Conservation (phyloP, 192 early-diverging fungal species). For the Diversispora eburnea region DNA sequence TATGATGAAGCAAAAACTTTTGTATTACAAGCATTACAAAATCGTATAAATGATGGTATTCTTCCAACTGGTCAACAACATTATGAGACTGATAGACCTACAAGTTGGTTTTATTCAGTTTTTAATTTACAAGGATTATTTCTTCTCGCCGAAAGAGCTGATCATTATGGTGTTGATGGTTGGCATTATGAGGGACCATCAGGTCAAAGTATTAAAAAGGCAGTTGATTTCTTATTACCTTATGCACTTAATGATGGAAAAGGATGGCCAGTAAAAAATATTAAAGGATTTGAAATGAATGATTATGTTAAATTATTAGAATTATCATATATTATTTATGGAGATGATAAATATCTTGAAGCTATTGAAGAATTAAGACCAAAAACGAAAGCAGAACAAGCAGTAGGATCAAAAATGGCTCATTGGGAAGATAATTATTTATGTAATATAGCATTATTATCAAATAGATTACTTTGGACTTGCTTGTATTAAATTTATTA, state of each 20-base stretch:
- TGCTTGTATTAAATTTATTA: constrained; percentile 18
- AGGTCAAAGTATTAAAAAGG: constrained; percentile 44
- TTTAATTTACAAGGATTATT: constrained; percentile 50
- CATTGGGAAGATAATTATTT: constrained; percentile 20
- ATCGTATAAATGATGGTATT: constrained; percentile 43
- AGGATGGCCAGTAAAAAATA: constrained; percentile 46
- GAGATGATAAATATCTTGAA: constrained; percentile 41
- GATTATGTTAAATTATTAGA: constrained; percentile 46
- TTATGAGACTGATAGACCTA: constrained; percentile 42
- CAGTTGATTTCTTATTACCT: constrained; percentile 53
- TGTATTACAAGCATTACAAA: constrained; percentile 31
- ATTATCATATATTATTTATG: constrained; percentile 49
- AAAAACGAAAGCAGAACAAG: constrained; percentile 30
- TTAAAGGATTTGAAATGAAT: constrained; percentile 41
- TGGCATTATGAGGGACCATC: constrained; percentile 42
- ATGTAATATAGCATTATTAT: not conserved
- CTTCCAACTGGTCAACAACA: constrained; percentile 38
- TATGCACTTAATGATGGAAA: constrained; percentile 42
- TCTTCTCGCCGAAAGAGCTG: constrained; percentile 36
- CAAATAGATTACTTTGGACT: constrained; percentile 9
- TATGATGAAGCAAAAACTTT: constrained; percentile 33
- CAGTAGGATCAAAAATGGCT: constrained; percentile 1
- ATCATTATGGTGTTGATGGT: constrained; percentile 39
- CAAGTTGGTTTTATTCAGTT: constrained; percentile 49
- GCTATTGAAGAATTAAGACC: constrained; percentile 36